Base-by-base conservation (phyloP, 495 filamentous ascomycete species). In the Podospora bellae-mahoneyi region DNA sequence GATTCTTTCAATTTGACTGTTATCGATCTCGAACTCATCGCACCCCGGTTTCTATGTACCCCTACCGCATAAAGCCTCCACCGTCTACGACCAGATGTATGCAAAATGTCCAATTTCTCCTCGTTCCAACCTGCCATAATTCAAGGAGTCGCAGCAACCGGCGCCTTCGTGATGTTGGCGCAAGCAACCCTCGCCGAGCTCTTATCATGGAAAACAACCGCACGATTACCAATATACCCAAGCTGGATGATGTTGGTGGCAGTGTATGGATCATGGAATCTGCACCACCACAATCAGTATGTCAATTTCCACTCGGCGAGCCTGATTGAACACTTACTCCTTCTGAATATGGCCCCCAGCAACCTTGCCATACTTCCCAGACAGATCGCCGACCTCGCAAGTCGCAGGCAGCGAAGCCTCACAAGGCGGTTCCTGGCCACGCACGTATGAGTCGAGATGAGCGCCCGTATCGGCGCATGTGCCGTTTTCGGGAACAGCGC, bases 331-430 rank as follows among this genome's bases (percentile, higher is more conserved):
- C 20, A 69, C 72, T 74, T 56, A 76, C 30, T 65, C 72, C 77
- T 79, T 86, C 5, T 68, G 57, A 54, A 75, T 77, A 26, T 27
- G 60, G 19, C 80, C 76, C 28, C 83, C 76, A 1, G 77, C 78
- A 69, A 92, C 86, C 60, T 84, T 84, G 55, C 89, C 90, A 67
- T 94, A 87, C 81, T 96, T 97, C 66, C 93, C 93, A 57, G 86
- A 84, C 56, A 95, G 76, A 78, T 97, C 92, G 59, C 92, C 92
- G 26, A 92, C 87, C 78, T 95, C 87, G 78, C 92, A 97, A 0
- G 86, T 89, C 69, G 86, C 70, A 2, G 92, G 91, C 60, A 79
- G 71, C 15, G 78, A 77, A 15, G 79, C 66, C 73, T 93, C 83
- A 76, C 92, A 97, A 20, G 85, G 73, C 62, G 88, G 84, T 10